These are phyloP conservation scores for Paramarasmius palmivorus DNA, from an alignment of 1,284 basidiomycete species.

Conservation along the genomic window DNA sequence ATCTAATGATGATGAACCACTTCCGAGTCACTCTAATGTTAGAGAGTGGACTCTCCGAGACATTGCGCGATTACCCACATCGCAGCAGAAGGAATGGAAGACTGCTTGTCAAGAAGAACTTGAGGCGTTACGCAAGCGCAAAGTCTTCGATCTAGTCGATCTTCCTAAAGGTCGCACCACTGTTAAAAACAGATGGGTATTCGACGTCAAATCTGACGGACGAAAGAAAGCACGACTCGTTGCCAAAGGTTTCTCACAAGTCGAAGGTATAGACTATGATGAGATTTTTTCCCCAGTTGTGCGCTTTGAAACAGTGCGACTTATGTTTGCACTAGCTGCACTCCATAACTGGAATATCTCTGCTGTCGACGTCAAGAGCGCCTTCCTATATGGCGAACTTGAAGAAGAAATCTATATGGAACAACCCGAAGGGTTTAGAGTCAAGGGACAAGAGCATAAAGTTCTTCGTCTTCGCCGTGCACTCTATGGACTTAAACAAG, in stretches of 20 bases:
- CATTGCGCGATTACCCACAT: constrained; percentile 10
- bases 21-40: neutral
- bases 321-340: constrained; percentile 31
- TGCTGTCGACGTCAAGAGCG: constrained; percentile 33
- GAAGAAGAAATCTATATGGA: constrained; percentile 36
- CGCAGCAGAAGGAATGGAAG: constrained; percentile 8
- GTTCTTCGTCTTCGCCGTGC: constrained; percentile 22
- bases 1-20: too few species aligned
- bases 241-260: constrained; percentile 41
- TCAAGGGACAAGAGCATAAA: constrained; percentile 7
- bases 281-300: constrained; percentile 45
- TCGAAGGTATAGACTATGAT: constrained; percentile 33
- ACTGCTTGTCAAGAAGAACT: constrained; percentile 9
- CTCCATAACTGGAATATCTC: constrained; percentile 28
- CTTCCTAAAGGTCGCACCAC: constrained; percentile 22
- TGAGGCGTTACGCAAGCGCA: constrained; percentile 7
- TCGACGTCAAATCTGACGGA: constrained; percentile 35
- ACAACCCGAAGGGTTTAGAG: constrained; percentile 28
- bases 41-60: constrained; percentile 4
- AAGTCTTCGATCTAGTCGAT: constrained; percentile 11
- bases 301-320: constrained; percentile 30
- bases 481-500: constrained; percentile 35
- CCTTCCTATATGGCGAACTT: constrained; percentile 35
- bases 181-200: constrained; percentile 35
- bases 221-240: constrained; percentile 38